Conservation (phyloP, 768 basidiomycete species). For the Scleroderma citrinum region DNA sequence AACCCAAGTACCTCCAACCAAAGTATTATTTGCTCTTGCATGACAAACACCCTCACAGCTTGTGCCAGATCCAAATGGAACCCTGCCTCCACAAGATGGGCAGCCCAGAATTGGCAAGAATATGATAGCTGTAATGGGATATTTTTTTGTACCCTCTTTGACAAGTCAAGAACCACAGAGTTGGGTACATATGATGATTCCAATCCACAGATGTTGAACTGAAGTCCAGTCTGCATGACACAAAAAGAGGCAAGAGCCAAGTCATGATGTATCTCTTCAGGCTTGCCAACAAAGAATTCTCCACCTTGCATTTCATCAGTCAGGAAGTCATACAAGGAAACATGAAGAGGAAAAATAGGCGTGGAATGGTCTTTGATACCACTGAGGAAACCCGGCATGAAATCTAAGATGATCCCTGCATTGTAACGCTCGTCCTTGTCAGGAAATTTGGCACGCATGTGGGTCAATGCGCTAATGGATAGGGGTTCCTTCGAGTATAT, state of each 20-base stretch:
- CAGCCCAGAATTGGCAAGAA: background rate
- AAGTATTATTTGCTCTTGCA: background rate
- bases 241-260: constrained; percentile 18
- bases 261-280: background rate
- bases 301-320: constrained; percentile 7
- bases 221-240: constrained; percentile 24
- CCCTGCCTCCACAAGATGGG: background rate
- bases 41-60: background rate
- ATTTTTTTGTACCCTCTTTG: background rate
- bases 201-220: constrained; percentile 30
- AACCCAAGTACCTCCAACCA: background rate
- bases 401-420: background rate
- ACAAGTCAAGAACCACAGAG: constrained; percentile 9
- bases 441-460: background rate
- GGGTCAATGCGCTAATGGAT: background rate
- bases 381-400: constrained; percentile 4
- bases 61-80: background rate
- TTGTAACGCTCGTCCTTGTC: background rate
- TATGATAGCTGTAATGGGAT: background rate
- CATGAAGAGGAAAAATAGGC: constrained; percentile 16
- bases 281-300: constrained; percentile 7
- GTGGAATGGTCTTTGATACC: background rate
- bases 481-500: background rate
- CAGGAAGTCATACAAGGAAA: constrained; percentile 26
- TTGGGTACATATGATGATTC: constrained; percentile 26